A percentile compares a stretch with the other conserved stretches of the same genome.
Evolutionary conservation across 208 protist genomes (phyloP).

Genomic region (Wallacemonas sp.): DNA sequence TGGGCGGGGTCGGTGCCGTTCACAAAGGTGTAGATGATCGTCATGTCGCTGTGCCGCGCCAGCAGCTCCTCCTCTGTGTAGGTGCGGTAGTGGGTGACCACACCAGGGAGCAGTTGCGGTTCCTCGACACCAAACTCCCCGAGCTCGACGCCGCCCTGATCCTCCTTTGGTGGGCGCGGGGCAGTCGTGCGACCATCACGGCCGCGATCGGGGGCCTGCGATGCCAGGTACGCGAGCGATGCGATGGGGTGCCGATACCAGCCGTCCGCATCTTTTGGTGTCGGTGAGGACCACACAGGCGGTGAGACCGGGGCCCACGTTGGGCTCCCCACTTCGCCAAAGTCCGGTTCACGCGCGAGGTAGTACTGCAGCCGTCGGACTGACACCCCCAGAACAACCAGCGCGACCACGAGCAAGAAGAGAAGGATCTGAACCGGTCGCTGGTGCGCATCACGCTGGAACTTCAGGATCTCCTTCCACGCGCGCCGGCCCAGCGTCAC

Average conservation of each 20-base stretch:
- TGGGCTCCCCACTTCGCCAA: too few species aligned
- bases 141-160: background rate
- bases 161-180: background rate
- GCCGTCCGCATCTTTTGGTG: too few species aligned
- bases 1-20: conserved; percentile 92
- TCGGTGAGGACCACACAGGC: too few species aligned
- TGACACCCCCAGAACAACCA: too few species aligned
- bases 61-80: conserved; percentile 40
- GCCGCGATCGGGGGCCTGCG: background rate
- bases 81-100: conserved; percentile 23
- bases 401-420: too few species aligned
- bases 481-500: background rate
- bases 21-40: conserved; percentile 96
- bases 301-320: too few species aligned
- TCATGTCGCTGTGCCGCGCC: conserved; percentile 44
- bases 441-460: too few species aligned
- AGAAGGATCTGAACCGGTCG: too few species aligned
- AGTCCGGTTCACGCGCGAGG: too few species aligned
- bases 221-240: background rate
- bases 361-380: too few species aligned
- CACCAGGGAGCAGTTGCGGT: conserved; percentile 27
- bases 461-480: too few species aligned
- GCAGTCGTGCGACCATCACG: background rate
- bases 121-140: conserved; percentile 37
- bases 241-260: background rate